Base-by-base conservation (phyloP, 2,329 filamentous ascomycete species). In the Elsinoe batatas region DNA sequence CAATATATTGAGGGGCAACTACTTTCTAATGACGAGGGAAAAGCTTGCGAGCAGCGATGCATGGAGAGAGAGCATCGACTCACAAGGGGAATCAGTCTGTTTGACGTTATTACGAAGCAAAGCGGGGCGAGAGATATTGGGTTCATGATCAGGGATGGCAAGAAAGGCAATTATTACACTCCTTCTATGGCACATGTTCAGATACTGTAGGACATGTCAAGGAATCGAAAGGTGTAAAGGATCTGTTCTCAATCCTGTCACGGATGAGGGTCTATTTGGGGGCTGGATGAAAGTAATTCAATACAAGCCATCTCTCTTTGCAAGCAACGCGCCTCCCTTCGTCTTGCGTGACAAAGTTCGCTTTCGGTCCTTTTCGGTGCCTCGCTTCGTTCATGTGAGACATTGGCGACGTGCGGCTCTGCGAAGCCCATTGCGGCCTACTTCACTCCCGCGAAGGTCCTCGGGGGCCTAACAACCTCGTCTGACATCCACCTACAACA, bases 11-110 rank as follows among this genome's bases (percentile, higher is more conserved):
- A 35, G 32, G 32, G 20, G 38, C 33, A n/a, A 51, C 33, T 51
- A 38, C 32, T 51, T 51, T 51, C 47, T 51, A 51, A 51, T 51
- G 35, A 51, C 35, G 47, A 33, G 32, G 33, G 40, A 44, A n/a
- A 26, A 22, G 20, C 40, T 44, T 44, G 40, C n/a, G 40, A 26
- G 40, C 20, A 22, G 18, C 40, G 40, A 44, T 44, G 17, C n/a
- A 18, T 15, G 18, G 40, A 11, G 17, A 30, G 36, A 49, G 26
- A 49, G 22, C 20, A 49, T 49, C 40, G 40, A 22, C 44, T 49
- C 44, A n/a, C n/a, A 49, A 35, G 26, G 12, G 30, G 44, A 17
- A 49, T 49, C 15, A 15, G 33, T 49, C 32, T 33, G 17, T 49
- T 49, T 33, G 30, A 49, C 17, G 44, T 49, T 49, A 49, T 49